phyloP scores from a whole-genome alignment of 2,329 filamentous ascomycete genomes.

The Nigrospora oryzae region DNA sequence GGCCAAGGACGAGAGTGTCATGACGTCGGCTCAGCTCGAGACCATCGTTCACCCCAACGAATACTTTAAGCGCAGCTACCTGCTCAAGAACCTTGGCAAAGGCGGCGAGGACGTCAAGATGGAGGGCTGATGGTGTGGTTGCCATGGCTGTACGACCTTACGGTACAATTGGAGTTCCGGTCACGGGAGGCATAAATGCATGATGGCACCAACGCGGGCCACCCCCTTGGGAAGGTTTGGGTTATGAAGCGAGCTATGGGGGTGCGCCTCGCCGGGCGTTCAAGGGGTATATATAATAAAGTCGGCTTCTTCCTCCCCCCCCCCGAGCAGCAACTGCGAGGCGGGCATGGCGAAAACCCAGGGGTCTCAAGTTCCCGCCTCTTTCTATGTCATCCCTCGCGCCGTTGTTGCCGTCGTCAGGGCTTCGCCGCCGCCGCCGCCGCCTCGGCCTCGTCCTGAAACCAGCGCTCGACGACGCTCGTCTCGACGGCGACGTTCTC shows the following conservation, averaged over 20 bases:
- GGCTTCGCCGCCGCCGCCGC: no score
- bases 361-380: no score
- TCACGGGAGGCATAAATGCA: neutral
- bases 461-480: neutral
- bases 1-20: conserved; percentile 65
- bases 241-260: no score
- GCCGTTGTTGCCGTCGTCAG: no score
- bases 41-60: conserved; percentile 97
- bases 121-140: conserved; percentile 29
- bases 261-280: no score
- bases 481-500: conserved; percentile 10
- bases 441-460: neutral
- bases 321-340: no score
- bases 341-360: no score
- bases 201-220: no score
- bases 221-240: no score
- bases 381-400: no score
- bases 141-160: neutral
- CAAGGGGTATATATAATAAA: no score
- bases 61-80: conserved; percentile 91
- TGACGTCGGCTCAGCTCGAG: conserved; percentile 71
- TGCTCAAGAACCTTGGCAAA: conserved; percentile 71
- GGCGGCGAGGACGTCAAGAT: conserved; percentile 47
- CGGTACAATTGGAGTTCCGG: neutral
- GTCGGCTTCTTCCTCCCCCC: no score